These are phyloP conservation scores for Suillus spraguei DNA, from an alignment of 768 basidiomycete species.

Conservation along the genomic window DNA sequence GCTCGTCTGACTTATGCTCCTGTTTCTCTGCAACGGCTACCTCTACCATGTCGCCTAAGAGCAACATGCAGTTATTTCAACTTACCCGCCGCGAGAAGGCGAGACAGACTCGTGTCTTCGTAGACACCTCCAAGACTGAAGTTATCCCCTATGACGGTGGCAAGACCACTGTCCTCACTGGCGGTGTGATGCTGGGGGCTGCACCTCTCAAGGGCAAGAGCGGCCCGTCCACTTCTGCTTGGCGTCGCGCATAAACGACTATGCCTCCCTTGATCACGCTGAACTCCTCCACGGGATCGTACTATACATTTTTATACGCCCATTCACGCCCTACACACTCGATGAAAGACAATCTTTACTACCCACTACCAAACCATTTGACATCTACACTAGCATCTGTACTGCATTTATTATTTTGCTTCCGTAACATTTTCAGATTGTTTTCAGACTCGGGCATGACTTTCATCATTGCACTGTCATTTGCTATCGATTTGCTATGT, in stretches of 20 bases:
- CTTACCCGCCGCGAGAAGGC: slow-evolving; percentile 70
- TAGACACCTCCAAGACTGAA: slow-evolving; percentile 74
- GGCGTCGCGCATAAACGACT: slow-evolving; percentile 55
- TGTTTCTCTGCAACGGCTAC: slow-evolving; percentile 69
- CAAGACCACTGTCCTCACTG: slow-evolving; percentile 86
- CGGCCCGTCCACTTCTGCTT: slow-evolving; percentile 30
- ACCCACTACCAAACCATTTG: slow-evolving; percentile 34
- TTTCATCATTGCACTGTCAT: slow-evolving; percentile 13
- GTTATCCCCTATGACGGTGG: slow-evolving; percentile 87
- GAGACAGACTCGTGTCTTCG: slow-evolving; percentile 67
- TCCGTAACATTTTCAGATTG: slow-evolving; percentile 26
- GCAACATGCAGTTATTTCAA: slow-evolving; percentile 48
- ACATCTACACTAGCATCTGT: slow-evolving; percentile 31
- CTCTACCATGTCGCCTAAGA: slow-evolving; percentile 46
- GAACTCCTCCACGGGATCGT: slow-evolving; percentile 7
- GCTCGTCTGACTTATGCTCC: slow-evolving; percentile 73
- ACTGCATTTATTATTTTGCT: slow-evolving; percentile 24
- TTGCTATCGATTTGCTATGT: slow-evolving; percentile 17
- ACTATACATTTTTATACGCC: slow-evolving; percentile 21
- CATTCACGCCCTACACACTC: slow-evolving; percentile 22
- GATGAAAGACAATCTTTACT: slow-evolving; percentile 28
- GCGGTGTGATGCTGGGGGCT: slow-evolving; percentile 82
- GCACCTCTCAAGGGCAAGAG: slow-evolving; percentile 36
- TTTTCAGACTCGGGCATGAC: background rate
- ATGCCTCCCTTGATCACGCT: background rate